Base-by-base conservation (phyloP, 2,329 filamentous ascomycete genomes). In the Periconia sp. region DNA sequence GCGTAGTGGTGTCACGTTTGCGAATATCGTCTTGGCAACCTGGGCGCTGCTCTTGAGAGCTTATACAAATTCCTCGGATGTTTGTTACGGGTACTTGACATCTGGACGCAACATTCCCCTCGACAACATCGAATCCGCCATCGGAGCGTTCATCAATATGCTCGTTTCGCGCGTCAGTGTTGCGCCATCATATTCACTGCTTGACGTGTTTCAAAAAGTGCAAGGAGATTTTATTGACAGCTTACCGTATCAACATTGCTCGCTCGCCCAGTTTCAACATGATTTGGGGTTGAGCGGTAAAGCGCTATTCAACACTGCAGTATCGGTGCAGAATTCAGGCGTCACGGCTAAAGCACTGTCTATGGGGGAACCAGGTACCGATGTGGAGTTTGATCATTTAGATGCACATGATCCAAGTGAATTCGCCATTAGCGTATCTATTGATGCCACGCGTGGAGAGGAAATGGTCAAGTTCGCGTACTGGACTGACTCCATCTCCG, bases 91-190 rank as follows among this genome's bases (percentile, higher is more conserved):
- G 8, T 74, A 74, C 45, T 59, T 73, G 11, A 71, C 71, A 2
- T 71, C 71, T 1, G 71, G 71, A 10, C 69, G 72, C 10, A 79
- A 82, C 58, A 69, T 77, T 14, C 76, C 77, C 2, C 65, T 82
- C 9, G 63, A 73, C 6, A 73, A 73, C 1, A 77, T 82, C 11
- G 71, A 80, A 45, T 72, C 76, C 23, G 76, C 76, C 18, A 75
- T 81, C 42, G 80, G 80, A 1, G 69, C 76, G 3, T 76, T 77
- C 51, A 75, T 79, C 53, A 77, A 76, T 52, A 78, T 77, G 68
- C 52, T 70, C 31, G 68, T 70, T 14, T 68, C 61, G 15, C 62
- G 69, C 2, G 49, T 62, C 14, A 45, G 56, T 2, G 33, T 72
- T 8, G 52, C 57, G 14, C 49, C 50, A 9, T 53, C 60, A 11